These are phyloP conservation scores for Lachnellula suecica DNA, from an alignment of 2,329 filamentous ascomycete genomes.

Conservation along the genomic window DNA sequence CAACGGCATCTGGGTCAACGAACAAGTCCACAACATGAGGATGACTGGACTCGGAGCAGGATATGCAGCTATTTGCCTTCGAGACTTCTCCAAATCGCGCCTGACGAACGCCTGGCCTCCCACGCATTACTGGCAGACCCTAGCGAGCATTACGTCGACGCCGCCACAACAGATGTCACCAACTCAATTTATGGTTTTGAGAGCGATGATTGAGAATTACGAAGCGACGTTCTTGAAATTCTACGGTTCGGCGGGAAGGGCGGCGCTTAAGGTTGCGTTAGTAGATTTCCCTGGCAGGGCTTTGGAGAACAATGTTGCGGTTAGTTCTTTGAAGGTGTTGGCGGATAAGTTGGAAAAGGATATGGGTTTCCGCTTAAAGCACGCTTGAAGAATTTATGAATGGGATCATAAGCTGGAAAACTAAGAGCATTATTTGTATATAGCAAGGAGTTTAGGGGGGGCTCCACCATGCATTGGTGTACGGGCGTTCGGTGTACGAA, in stretches of 20 bases:
- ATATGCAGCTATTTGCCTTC: slow-evolving; percentile 78
- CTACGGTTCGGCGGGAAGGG: slow-evolving; percentile 76
- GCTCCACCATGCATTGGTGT: too few relatives aligned
- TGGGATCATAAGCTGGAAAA: too few relatives aligned
- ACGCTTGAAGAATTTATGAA: too few relatives aligned
- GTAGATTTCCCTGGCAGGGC: slow-evolving; percentile 68
- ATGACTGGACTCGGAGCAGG: slow-evolving; percentile 84
- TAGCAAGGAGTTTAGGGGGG: too few relatives aligned
- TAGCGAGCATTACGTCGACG: slow-evolving; percentile 76
- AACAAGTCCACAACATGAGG: slow-evolving; percentile 75
- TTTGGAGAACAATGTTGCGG: slow-evolving; percentile 45
- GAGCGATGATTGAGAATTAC: slow-evolving; percentile 70
- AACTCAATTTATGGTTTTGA: slow-evolving; percentile 70
- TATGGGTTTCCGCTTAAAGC: slow-evolving; percentile 6
- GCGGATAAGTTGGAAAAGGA: slow-evolving; percentile 48
- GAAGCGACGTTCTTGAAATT: slow-evolving; percentile 75
- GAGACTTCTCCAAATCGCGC: slow-evolving; percentile 72
- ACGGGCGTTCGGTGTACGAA: too few relatives aligned
- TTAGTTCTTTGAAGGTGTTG: slow-evolving; percentile 51
- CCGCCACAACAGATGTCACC: slow-evolving; percentile 66
- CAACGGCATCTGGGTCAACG: slow-evolving; percentile 53
- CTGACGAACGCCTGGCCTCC: slow-evolving; percentile 74
- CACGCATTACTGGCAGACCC: slow-evolving; percentile 76
- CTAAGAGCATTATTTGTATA: too few relatives aligned
- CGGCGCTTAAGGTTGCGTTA: slow-evolving; percentile 67